Conservation (phyloP, 805 yeast genomes). For the Metschnikowia sp. region DNA sequence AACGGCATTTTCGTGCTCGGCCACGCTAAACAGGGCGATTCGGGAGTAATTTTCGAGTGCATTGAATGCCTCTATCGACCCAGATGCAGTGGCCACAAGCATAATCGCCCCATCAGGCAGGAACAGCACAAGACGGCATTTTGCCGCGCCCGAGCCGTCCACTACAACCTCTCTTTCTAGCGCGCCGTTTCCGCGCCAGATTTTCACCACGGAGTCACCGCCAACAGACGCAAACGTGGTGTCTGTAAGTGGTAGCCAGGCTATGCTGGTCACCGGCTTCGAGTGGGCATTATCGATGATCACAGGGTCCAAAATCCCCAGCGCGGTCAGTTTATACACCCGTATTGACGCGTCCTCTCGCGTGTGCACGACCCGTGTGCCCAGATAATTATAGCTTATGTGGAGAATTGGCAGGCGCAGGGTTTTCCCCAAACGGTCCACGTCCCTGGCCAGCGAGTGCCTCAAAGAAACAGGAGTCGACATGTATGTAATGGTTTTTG, state of each 20-base stretch:
- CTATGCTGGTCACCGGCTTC: slow-evolving; percentile 36
- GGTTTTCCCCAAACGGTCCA: slow-evolving; percentile 13
- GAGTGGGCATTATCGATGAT: slow-evolving; percentile 41
- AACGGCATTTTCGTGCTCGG: slow-evolving; percentile 13
- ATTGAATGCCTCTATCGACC: slow-evolving; percentile 34
- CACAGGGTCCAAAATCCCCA: slow-evolving; percentile 33
- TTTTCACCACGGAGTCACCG: slow-evolving; percentile 41
- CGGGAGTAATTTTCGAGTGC: slow-evolving; percentile 28
- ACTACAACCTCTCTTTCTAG: slow-evolving; percentile 20
- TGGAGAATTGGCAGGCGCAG: slow-evolving; percentile 31
- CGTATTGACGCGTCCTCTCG: slow-evolving; percentile 43
- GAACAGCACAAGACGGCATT: slow-evolving; percentile 27
- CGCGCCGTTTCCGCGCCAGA: slow-evolving; percentile 20
- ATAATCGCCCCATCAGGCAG: slow-evolving; percentile 48
- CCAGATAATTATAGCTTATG: slow-evolving; percentile 39
- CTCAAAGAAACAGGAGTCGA: no score
- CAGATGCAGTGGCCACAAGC: slow-evolving; percentile 40
- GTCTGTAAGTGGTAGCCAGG: slow-evolving; percentile 50
- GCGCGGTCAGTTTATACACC: slow-evolving; percentile 33
- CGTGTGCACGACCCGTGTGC: slow-evolving; percentile 40
- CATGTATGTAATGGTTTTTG: no score
- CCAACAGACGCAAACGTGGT: slow-evolving; percentile 48
- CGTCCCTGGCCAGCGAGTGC: slow-evolving; percentile 2
- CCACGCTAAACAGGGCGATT: slow-evolving; percentile 21
- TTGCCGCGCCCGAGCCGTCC: slow-evolving; percentile 6